These are phyloP conservation scores for Phytopythium kandeliae DNA, from an alignment of 352 stramenopile species.

Conservation along the genomic window DNA sequence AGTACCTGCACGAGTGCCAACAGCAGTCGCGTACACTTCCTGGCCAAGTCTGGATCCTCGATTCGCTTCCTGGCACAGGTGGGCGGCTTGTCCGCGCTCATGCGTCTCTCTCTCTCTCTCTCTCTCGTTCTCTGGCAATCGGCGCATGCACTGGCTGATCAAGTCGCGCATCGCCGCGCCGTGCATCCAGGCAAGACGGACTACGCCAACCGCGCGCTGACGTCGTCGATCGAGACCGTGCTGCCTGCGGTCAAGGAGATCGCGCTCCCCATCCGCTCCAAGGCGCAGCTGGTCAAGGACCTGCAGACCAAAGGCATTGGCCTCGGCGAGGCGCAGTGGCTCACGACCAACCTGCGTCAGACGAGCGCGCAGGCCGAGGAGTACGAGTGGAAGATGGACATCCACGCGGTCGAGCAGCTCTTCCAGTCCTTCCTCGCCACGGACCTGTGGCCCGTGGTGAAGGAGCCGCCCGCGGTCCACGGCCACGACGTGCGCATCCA, in stretches of 20 bases:
- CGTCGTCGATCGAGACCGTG: slow-evolving; percentile 68
- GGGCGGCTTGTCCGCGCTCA: too few relatives aligned
- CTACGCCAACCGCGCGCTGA: slow-evolving; percentile 55
- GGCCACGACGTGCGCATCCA: slow-evolving; percentile 51
- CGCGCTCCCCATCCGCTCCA: slow-evolving; percentile 64
- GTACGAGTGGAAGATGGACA: slow-evolving; percentile 82
- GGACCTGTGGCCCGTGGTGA: slow-evolving; percentile 67
- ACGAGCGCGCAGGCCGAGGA: slow-evolving; percentile 39
- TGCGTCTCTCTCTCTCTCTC: too few relatives aligned
- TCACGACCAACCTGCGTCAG: slow-evolving; percentile 72
- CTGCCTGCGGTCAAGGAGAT: slow-evolving; percentile 67
- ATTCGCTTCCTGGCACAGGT: slow-evolving; percentile 67
- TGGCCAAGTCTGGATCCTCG: slow-evolving; percentile 63
- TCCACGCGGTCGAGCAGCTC: slow-evolving; percentile 65
- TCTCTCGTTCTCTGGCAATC: too few relatives aligned
- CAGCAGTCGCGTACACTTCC: slow-evolving; percentile 32
- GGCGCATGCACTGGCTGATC: too few relatives aligned
- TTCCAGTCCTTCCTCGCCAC: slow-evolving; percentile 58
- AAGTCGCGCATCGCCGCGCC: too few relatives aligned
- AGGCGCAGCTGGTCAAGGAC: slow-evolving; percentile 55
- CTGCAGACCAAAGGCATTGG: slow-evolving; percentile 54
- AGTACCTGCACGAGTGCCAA: slow-evolving; percentile 52
- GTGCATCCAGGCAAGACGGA: slow-evolving; percentile 35
- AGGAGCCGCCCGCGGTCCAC: slow-evolving; percentile 17
- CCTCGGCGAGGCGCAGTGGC: slow-evolving; percentile 69